phyloP scores from a whole-genome alignment of 2,329 filamentous ascomycete species.

The Xylariales sp. region DNA sequence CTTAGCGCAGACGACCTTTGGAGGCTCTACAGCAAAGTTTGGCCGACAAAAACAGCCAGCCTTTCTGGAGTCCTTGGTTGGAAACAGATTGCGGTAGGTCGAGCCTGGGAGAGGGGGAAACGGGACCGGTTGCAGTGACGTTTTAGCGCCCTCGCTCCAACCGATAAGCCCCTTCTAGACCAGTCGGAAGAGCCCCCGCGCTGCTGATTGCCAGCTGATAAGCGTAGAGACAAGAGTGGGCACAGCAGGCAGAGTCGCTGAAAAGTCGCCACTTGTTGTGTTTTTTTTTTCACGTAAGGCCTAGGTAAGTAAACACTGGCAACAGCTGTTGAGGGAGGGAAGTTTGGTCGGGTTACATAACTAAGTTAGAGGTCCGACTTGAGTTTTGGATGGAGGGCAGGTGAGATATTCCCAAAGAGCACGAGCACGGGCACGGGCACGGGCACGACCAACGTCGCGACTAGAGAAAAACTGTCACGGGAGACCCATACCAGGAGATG shows the following conservation, averaged over 20 bases:
- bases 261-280: too few species aligned
- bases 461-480: too few species aligned
- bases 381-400: too few species aligned
- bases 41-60: background rate
- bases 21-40: background rate
- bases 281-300: too few species aligned
- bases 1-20: background rate
- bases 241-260: too few species aligned
- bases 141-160: slow-evolving; percentile 4
- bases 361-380: too few species aligned
- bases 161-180: slow-evolving; percentile 5
- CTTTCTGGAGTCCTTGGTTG: background rate
- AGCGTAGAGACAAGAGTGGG: background rate
- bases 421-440: too few species aligned
- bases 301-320: background rate
- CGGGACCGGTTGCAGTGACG: too few species aligned
- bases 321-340: background rate
- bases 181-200: background rate
- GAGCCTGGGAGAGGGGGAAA: background rate
- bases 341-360: too few species aligned
- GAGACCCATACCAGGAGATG: too few species aligned
- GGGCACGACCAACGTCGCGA: too few species aligned
- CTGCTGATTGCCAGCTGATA: background rate
- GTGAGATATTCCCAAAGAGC: too few species aligned
- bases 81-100: background rate